phyloP scores from a whole-genome alignment of 2,329 filamentous ascomycete genomes.

The Penicillium fuscoglaucum region DNA sequence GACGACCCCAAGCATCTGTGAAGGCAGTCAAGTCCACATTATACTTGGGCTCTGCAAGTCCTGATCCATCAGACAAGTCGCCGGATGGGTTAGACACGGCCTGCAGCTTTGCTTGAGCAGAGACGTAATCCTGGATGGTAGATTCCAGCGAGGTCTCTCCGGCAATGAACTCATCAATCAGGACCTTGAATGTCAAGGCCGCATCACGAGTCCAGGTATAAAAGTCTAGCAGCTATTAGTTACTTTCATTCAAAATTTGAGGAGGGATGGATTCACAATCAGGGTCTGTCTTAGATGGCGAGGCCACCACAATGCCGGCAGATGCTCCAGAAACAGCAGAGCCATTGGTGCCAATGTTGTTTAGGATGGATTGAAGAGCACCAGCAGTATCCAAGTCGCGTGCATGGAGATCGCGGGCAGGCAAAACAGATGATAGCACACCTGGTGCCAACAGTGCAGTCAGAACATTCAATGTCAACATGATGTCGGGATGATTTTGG shows the following conservation, averaged over 20 bases:
- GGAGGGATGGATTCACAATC: not conserved
- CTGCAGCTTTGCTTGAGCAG: not conserved
- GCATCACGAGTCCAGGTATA: slow-evolving; percentile 4
- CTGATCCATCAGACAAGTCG: not conserved
- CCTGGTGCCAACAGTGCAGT: not conserved
- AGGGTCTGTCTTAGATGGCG: not conserved
- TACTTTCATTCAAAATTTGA: not conserved
- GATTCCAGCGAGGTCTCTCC: not conserved
- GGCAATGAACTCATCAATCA: not conserved
- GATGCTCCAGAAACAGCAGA: not conserved
- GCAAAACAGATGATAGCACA: not conserved
- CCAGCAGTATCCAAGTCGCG: not conserved
- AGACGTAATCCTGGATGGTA: not conserved
- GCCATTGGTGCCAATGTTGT: not conserved
- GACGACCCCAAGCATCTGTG: not conserved
- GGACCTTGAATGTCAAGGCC: not conserved
- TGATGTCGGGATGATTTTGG: not conserved
- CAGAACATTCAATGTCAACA: not conserved
- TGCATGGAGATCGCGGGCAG: not conserved
- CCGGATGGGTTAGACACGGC: not conserved
- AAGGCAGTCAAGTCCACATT: not conserved
- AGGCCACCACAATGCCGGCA: not conserved
- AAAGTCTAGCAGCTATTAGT: not conserved
- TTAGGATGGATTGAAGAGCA: not conserved
- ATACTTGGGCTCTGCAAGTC: slow-evolving; percentile 1